A percentile compares a stretch with the other conserved stretches of the same genome.
Evolutionary conservation across 495 filamentous ascomycete species (phyloP).

Genomic region (Aspergillus sclerotioniger): DNA sequence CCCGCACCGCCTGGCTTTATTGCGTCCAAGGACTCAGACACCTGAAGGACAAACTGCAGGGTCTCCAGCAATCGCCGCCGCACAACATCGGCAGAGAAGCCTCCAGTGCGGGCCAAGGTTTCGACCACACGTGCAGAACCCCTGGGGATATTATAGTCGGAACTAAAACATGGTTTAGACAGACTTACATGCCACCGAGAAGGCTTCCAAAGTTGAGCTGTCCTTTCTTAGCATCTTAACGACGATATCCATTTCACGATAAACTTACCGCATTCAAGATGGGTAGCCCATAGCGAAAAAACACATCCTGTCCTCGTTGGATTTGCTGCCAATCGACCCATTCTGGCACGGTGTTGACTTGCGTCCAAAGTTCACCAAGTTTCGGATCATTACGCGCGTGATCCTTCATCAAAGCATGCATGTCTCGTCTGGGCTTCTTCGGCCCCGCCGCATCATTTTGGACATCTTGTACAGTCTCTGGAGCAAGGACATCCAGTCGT

Average conservation of each 20-base stretch:
- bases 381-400: conserved; percentile 56
- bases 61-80: conserved; percentile 71
- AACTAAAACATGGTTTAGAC: background rate
- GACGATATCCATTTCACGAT: background rate
- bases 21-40: conserved; percentile 61
- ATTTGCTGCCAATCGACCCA: conserved; percentile 88
- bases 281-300: conserved; percentile 70
- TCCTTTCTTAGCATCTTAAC: background rate
- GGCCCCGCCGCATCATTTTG: conserved; percentile 20
- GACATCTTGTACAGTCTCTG: conserved; percentile 4
- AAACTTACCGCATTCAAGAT: conserved; percentile 48
- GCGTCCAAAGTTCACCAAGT: conserved; percentile 60
- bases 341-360: conserved; percentile 66
- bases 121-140: conserved; percentile 65
- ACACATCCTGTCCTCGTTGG: conserved; percentile 56
- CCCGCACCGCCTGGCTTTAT: conserved; percentile 69
- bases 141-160: conserved; percentile 24
- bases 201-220: conserved; percentile 42
- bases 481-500: conserved; percentile 55
- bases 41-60: conserved; percentile 71
- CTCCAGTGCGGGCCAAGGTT: conserved; percentile 73
- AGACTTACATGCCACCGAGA: conserved; percentile 39
- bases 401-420: conserved; percentile 60
- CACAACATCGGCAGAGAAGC: conserved; percentile 69
- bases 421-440: conserved; percentile 46